phyloP scores from a whole-genome alignment of 2,329 filamentous ascomycete species.

The Cercospora zeina region DNA sequence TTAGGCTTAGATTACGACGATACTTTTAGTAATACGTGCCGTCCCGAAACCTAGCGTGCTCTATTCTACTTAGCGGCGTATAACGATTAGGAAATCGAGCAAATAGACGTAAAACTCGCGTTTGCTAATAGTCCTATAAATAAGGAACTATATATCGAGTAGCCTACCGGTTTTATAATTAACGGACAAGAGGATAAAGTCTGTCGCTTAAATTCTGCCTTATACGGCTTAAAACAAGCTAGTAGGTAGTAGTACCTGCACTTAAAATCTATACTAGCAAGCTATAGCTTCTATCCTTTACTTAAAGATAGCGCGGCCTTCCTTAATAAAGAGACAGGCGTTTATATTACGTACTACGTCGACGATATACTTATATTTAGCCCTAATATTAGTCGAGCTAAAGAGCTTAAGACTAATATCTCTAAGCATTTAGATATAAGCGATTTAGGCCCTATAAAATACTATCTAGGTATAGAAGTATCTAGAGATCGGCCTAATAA shows the following conservation, averaged over 20 bases:
- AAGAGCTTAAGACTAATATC: slow-evolving; percentile 15
- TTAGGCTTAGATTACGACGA: too few species aligned
- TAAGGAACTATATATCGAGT: slow-evolving; percentile 16
- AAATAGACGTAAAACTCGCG: too few species aligned
- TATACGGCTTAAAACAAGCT: slow-evolving; percentile 19
- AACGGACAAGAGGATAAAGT: slow-evolving; percentile 9
- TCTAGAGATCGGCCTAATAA: slow-evolving; percentile 16
- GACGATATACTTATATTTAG: slow-evolving; percentile 18
- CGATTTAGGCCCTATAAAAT: slow-evolving; percentile 9
- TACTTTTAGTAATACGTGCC: too few species aligned
- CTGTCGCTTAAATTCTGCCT: slow-evolving; percentile 12
- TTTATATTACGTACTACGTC: slow-evolving; percentile 15
- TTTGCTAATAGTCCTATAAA: slow-evolving; percentile 21
- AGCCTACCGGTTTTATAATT: slow-evolving; percentile 15
- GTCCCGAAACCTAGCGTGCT: too few species aligned
- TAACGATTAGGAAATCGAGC: too few species aligned
- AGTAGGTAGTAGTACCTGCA: slow-evolving; percentile 16
- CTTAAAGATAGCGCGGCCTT: slow-evolving; percentile 11
- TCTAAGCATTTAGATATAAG: slow-evolving; percentile 16
- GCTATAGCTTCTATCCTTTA: slow-evolving; percentile 13
- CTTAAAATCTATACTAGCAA: slow-evolving; percentile 13
- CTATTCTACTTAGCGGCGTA: too few species aligned
- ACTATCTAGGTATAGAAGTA: slow-evolving; percentile 16
- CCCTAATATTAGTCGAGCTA: slow-evolving; percentile 11
- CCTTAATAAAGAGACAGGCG: slow-evolving; percentile 11